Conservation (phyloP, 163 green algal species). For the Scenedesmus sp. region DNA sequence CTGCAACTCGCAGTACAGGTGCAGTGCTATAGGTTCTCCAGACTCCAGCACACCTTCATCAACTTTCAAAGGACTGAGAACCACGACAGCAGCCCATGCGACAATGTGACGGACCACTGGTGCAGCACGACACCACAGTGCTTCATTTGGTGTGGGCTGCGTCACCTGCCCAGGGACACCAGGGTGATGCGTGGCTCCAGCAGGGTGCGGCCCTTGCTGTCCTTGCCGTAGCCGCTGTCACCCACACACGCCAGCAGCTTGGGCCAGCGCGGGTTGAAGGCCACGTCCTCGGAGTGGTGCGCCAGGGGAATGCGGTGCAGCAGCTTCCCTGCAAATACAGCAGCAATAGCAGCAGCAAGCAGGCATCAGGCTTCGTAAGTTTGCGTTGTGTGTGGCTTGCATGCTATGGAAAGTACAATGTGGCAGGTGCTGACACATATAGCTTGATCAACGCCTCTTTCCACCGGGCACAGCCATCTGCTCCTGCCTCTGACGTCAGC, state of each 20-base stretch:
- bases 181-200: neutral
- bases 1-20: too few relatives aligned
- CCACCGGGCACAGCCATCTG: too few relatives aligned
- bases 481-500: too few relatives aligned
- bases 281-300: neutral
- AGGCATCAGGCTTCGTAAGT: neutral
- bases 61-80: too few relatives aligned
- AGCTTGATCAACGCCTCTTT: too few relatives aligned
- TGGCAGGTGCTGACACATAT: neutral
- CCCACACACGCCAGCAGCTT: constrained; percentile 31
- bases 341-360: neutral
- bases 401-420: neutral
- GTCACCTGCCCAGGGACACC: neutral
- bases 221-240: neutral
- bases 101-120: too few relatives aligned
- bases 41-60: too few relatives aligned
- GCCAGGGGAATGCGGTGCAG: constrained; percentile 1
- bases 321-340: neutral
- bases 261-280: constrained; percentile 35
- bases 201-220: neutral
- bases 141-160: too few relatives aligned
- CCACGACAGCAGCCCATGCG: too few relatives aligned
- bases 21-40: too few relatives aligned
- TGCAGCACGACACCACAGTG: too few relatives aligned
- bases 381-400: neutral